These are phyloP conservation scores for Sporothrix mexicana DNA, from an alignment of 2,329 filamentous ascomycete genomes.

Conservation along the genomic window DNA sequence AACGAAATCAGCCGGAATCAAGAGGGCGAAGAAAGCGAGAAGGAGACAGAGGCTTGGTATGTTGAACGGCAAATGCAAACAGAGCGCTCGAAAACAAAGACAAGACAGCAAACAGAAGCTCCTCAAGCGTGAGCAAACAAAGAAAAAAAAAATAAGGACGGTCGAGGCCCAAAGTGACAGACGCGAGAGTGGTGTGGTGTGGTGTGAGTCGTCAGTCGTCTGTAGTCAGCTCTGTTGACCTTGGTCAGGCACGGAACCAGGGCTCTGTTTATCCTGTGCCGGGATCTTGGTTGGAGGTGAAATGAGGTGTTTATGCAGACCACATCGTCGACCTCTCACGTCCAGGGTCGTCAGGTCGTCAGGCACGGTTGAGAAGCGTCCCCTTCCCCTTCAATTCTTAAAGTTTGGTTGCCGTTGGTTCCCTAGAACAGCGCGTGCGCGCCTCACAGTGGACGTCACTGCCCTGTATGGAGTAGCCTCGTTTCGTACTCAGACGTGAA, in stretches of 20 bases:
- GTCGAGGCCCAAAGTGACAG: not conserved
- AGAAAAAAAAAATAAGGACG: not conserved
- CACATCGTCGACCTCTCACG: not conserved
- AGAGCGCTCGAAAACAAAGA: not conserved
- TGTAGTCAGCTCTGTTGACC: not conserved
- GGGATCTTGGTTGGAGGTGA: not conserved
- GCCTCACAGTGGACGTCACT: constrained; percentile 13
- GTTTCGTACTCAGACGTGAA: constrained; percentile 14
- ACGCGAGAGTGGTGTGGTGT: not conserved
- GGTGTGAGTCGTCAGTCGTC: not conserved
- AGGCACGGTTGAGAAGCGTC: not conserved
- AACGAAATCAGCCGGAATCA: not conserved
- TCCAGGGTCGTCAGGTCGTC: not conserved
- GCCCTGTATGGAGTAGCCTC: constrained; percentile 19
- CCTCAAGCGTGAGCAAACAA: not conserved
- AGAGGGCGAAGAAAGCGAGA: not conserved
- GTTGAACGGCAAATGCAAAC: not conserved
- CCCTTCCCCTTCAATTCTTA: not conserved
- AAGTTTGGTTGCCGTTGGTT: not conserved
- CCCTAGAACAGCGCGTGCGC: constrained; percentile 17
- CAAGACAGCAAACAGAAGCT: not conserved
- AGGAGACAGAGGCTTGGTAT: not conserved
- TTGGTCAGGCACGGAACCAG: constrained; percentile 7
- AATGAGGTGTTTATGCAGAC: constrained; percentile 30
- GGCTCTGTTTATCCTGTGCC: constrained; percentile 17